Evolutionary conservation across 2,329 filamentous ascomycete genomes (phyloP), one percentile per base, ranked within the genome.

Genomic region (Diaporthe sp.): DNA sequence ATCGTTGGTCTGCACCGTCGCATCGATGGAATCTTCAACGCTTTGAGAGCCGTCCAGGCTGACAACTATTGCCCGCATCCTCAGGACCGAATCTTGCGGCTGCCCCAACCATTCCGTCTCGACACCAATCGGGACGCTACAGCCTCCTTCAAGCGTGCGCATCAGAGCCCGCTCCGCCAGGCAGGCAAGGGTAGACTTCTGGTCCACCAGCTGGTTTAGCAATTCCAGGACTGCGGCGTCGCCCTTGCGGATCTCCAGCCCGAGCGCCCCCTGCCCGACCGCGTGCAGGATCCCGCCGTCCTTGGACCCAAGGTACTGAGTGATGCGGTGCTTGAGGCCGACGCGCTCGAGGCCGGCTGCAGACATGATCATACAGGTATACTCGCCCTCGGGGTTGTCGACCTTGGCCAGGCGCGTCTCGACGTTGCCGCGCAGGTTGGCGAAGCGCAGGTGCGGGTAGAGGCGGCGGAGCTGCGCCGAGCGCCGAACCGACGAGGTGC

Each of bases 321-420:
- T 68, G 44, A 68, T 68, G 44, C 62, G 62, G 13, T 68, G 62
- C 44, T 39, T 37, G 22, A 68, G 62, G 6, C 62, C 62, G 3
- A 68, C 44, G 6, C 62, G 62, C 44, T 68, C 62, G 17, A 68
- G 62, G 3, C 44, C 62, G 3, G 44, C 44, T 4, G 62, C 62
- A 5, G 62, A 68, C 62, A 68, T 68, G 13, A 68, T 68, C 62
- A 68, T 68, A 13, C 62, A 68, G 0, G 62, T 39, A 15, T 53
- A 39, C 31, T 68, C 62, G 22, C 62, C 46, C 13, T 37, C 22
- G 7, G 62, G 44, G 9, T 39, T 37, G 22, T 53, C 62, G 19
- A 68, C 46, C 46, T 68, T 68, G 6, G 62, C 62, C 44, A 68
- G 22, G 31, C 62, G 62, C 31, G 62, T 68, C 31, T 68, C 62